Conservation (phyloP, 2,329 filamentous ascomycete species). For the Aureobasidium namibiae region DNA sequence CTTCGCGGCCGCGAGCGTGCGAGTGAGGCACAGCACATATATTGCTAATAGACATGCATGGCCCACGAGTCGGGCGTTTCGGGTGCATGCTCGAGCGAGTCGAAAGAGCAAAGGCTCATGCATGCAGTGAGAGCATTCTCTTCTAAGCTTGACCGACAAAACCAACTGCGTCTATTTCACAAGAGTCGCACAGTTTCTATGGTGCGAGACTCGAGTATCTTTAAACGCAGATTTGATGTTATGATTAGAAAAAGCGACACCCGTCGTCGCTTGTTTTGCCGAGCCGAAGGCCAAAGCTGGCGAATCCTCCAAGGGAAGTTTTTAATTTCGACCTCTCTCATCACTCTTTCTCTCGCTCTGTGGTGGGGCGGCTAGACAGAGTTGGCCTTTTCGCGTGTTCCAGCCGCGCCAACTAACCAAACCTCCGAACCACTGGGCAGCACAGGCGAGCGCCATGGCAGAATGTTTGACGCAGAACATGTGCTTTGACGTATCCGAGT, state of each 20-base stretch:
- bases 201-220: not conserved
- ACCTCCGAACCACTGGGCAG: not conserved
- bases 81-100: slow-evolving; percentile 2
- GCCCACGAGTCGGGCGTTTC: slow-evolving; percentile 1
- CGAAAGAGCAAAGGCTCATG: not conserved
- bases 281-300: not conserved
- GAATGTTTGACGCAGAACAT: not conserved
- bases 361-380: not conserved
- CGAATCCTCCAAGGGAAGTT: not conserved
- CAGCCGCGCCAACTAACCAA: not conserved
- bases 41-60: not conserved
- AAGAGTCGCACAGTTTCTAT: not conserved
- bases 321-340: not conserved
- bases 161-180: not conserved
- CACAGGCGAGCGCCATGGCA: not conserved
- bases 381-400: not conserved
- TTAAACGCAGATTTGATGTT: not conserved
- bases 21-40: not conserved
- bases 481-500: slow-evolving; percentile 11
- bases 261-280: slow-evolving; percentile 1
- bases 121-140: not conserved
- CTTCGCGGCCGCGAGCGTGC: not conserved
- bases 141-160: not conserved
- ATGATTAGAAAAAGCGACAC: not conserved
- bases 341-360: not conserved